These are phyloP conservation scores for Ophioceras dolichostomum DNA, from an alignment of 2,329 filamentous ascomycete genomes.

Conservation along the genomic window DNA sequence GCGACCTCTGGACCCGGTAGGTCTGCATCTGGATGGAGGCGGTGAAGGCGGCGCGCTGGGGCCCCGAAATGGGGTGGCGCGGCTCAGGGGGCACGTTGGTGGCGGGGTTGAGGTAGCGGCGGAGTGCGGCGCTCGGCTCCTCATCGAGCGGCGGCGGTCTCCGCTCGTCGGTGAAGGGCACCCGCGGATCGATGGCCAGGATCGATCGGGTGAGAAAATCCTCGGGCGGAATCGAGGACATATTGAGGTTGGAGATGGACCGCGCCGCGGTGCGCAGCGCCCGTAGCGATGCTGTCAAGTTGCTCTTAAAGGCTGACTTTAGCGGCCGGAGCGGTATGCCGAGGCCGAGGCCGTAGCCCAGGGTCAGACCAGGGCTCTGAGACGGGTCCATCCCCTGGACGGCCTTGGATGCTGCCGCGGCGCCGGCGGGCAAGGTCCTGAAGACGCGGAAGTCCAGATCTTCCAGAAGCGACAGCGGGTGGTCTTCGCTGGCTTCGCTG, in stretches of 20 bases:
- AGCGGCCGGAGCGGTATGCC: constrained; percentile 31
- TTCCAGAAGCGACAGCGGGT: constrained; percentile 37
- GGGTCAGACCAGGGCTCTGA: too few relatives aligned
- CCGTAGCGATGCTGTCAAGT: constrained; percentile 53
- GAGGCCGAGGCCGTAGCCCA: constrained; percentile 16
- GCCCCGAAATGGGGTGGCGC: constrained; percentile 11
- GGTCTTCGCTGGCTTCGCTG: constrained; percentile 27
- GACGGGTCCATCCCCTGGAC: background rate
- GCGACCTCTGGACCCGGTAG: constrained; percentile 46
- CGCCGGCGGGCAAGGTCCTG: constrained; percentile 18
- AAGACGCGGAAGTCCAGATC: constrained; percentile 37
- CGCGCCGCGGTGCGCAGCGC: constrained; percentile 52
- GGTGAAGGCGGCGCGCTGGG: constrained; percentile 30
- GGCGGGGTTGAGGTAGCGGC: constrained; percentile 56
- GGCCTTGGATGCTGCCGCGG: too few relatives aligned
- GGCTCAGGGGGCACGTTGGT: constrained; percentile 34
- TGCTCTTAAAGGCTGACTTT: constrained; percentile 53
- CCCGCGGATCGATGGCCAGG: constrained; percentile 52
- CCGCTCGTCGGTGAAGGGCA: constrained; percentile 56
- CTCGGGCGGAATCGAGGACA: constrained; percentile 51
- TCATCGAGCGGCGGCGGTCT: constrained; percentile 50
- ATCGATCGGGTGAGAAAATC: constrained; percentile 57
- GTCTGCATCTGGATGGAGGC: constrained; percentile 64
- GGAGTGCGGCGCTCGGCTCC: constrained; percentile 52
- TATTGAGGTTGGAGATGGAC: constrained; percentile 49